Conservation (phyloP, 1,139 yeast genomes). For the Yamadazyma sp. region DNA sequence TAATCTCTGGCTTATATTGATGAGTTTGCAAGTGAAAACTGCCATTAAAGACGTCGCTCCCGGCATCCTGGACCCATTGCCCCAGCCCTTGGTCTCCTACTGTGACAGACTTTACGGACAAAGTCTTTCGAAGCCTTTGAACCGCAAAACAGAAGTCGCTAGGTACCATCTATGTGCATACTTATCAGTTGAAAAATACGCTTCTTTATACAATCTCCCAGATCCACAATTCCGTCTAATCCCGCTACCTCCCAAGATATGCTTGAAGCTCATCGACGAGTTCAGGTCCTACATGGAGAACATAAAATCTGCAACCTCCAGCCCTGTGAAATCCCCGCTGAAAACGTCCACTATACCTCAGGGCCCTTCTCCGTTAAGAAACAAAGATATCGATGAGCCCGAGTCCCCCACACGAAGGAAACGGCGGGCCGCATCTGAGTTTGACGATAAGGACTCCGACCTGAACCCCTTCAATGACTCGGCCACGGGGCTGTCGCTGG, state of each 20-base stretch:
- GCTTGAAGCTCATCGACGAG: conserved; percentile 40
- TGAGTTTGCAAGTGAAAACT: conserved; percentile 28
- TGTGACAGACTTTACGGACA: conserved; percentile 52
- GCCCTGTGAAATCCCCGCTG: conserved; percentile 22
- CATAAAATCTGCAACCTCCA: conserved; percentile 29
- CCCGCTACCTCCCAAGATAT: conserved; percentile 56
- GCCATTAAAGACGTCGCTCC: conserved; percentile 52
- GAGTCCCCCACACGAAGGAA: not conserved
- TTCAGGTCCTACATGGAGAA: conserved; percentile 39
- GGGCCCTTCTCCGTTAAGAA: no score
- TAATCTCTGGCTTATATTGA: no score
- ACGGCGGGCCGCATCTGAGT: not conserved
- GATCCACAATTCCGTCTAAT: conserved; percentile 49
- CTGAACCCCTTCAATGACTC: conserved; percentile 1
- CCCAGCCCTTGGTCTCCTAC: conserved; percentile 47
- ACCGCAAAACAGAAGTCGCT: conserved; percentile 57
- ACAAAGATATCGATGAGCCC: conserved; percentile 17
- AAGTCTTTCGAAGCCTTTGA: conserved; percentile 49
- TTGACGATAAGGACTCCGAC: not conserved
- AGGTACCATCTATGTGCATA: conserved; percentile 67
- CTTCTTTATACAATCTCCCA: conserved; percentile 42
- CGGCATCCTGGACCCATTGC: conserved; percentile 46
- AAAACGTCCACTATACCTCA: no score
- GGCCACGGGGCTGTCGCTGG: not conserved
- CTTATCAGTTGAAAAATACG: conserved; percentile 54